A percentile compares a stretch with the other conserved stretches of the same genome.
phyloP scores from a whole-genome alignment of 2,329 filamentous ascomycete genomes.

The Diplodia mutila region DNA sequence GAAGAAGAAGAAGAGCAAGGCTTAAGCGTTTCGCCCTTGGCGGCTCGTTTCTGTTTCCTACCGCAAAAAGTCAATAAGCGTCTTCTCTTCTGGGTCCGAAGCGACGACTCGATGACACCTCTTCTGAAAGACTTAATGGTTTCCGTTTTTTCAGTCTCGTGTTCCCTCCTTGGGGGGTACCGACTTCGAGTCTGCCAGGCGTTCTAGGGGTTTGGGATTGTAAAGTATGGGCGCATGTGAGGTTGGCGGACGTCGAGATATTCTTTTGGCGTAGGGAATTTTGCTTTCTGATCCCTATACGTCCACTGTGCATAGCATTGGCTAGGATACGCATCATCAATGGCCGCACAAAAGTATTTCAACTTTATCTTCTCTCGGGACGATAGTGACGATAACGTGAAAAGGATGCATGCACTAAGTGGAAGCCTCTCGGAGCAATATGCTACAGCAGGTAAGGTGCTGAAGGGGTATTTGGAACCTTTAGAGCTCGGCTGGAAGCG shows the following conservation, averaged over 20 bases:
- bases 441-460: not conserved
- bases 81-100: slow-evolving; percentile 16
- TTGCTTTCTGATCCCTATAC: slow-evolving; percentile 10
- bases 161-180: slow-evolving; percentile 2
- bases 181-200: slow-evolving; percentile 15
- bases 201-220: slow-evolving; percentile 19
- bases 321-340: slow-evolving; percentile 18
- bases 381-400: not conserved
- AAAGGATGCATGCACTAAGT: not conserved
- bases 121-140: slow-evolving; percentile 23
- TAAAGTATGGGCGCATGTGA: slow-evolving; percentile 22
- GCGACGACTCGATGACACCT: slow-evolving; percentile 15
- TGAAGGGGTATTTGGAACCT: no score
- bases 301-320: slow-evolving; percentile 25
- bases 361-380: not conserved
- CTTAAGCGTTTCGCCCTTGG: slow-evolving; percentile 30
- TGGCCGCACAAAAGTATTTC: slow-evolving; percentile 9
- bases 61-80: slow-evolving; percentile 17
- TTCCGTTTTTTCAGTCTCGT: slow-evolving; percentile 14
- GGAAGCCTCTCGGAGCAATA: not conserved
- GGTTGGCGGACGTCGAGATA: slow-evolving; percentile 21
- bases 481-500: no score
- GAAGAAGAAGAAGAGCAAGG: slow-evolving; percentile 63
- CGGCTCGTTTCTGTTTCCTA: slow-evolving; percentile 11
- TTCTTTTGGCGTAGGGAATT: slow-evolving; percentile 15